Evolutionary conservation across 2,329 filamentous ascomycete species (phyloP).

Genomic region (Ophiostoma sp.): DNA sequence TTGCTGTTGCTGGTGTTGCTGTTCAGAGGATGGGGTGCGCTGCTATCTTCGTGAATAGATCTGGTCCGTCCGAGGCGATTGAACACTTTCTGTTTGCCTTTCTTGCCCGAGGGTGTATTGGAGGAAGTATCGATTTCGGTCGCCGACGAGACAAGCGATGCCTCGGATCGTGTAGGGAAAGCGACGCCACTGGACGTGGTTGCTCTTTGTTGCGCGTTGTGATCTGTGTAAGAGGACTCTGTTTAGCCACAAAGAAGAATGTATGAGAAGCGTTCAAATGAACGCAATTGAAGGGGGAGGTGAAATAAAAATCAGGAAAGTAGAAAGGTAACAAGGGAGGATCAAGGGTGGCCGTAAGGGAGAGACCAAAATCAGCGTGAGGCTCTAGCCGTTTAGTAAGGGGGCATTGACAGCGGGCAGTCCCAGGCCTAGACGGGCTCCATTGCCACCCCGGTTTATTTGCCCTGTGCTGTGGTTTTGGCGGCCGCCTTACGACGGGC

Average conservation of each 20-base stretch:
- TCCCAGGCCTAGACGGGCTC: background rate
- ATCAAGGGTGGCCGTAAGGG: background rate
- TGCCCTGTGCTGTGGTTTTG: background rate
- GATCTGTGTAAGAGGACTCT: constrained; percentile 29
- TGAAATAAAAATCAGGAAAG: background rate
- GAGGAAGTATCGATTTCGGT: constrained; percentile 22
- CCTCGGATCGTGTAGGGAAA: constrained; percentile 54
- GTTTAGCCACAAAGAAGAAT: constrained; percentile 31
- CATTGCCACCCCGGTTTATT: background rate
- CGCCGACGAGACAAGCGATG: constrained; percentile 51
- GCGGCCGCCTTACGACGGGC: background rate
- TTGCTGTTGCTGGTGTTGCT: constrained; percentile 20
- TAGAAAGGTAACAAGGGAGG: background rate
- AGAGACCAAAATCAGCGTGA: background rate
- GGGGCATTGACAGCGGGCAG: background rate
- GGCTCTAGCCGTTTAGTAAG: constrained; percentile 9
- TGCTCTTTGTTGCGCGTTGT: constrained; percentile 39
- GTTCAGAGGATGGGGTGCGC: constrained; percentile 20
- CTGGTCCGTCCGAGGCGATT: constrained; percentile 52
- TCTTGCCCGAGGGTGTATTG: constrained; percentile 41
- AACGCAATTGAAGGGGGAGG: background rate
- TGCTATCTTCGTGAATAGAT: constrained; percentile 51
- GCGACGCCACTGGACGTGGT: constrained; percentile 15
- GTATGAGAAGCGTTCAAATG: constrained; percentile 20
- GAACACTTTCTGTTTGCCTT: constrained; percentile 57